Evolutionary conservation across 176 grass and related monocot species (phyloP).

Genomic region (Oryza nivara): DNA sequence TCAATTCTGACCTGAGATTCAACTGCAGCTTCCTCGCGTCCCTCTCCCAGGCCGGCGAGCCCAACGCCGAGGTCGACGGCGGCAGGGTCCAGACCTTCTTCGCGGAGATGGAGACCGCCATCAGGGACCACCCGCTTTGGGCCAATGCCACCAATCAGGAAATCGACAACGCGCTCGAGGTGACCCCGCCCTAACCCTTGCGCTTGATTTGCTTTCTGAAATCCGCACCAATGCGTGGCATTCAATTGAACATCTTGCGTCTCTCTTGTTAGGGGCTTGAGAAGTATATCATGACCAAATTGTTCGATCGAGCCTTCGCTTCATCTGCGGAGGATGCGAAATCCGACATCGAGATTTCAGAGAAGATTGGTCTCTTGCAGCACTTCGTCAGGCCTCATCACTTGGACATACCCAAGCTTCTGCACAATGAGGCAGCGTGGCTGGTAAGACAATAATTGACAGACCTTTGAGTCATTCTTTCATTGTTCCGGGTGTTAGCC

Average conservation of each 20-base stretch:
- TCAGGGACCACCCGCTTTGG: constrained; percentile 82
- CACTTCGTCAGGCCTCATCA: constrained; percentile 86
- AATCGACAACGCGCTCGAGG: constrained; percentile 88
- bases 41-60: constrained; percentile 56
- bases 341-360: constrained; percentile 59
- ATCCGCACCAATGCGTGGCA: background rate
- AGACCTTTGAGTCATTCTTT: background rate
- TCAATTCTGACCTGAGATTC: constrained; percentile 18
- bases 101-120: constrained; percentile 59
- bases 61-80: constrained; percentile 61
- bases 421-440: constrained; percentile 80
- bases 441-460: constrained; percentile 45
- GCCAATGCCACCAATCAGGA: constrained; percentile 67
- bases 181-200: background rate
- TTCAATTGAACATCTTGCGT: background rate
- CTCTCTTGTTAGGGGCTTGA: constrained; percentile 62
- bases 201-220: background rate
- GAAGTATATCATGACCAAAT: constrained; percentile 92
- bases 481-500: background rate
- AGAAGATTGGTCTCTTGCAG: constrained; percentile 79
- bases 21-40: constrained; percentile 76
- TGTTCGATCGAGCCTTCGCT: constrained; percentile 74
- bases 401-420: constrained; percentile 80
- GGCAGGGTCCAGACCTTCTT: constrained; percentile 75
- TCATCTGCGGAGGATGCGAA: constrained; percentile 54